Percentiles rank a stretch among this genome's conserved stretches.
Evolutionary conservation across 495 filamentous ascomycete genomes (phyloP).

Genomic region (Xylaria venustula): DNA sequence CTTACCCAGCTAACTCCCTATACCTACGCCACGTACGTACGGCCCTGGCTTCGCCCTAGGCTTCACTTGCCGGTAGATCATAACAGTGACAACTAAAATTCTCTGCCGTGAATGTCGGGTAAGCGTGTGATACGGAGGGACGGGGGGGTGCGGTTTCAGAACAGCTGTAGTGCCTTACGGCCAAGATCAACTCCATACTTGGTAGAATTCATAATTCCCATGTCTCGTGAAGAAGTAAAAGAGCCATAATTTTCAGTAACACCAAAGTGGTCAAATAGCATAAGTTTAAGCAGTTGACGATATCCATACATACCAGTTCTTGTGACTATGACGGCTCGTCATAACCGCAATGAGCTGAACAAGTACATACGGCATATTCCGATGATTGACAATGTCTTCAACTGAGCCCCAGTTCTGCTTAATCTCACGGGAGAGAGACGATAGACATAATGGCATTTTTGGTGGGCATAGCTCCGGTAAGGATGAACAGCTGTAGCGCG

Average conservation of each 20-base stretch:
- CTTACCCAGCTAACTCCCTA: no score
- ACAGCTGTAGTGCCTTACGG: background rate
- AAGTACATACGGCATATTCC: constrained; percentile 1
- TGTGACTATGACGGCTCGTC: background rate
- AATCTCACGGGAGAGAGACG: background rate
- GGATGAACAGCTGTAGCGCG: background rate
- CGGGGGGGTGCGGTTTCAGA: background rate
- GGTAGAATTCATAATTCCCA: background rate
- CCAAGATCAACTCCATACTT: background rate
- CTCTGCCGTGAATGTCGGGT: background rate
- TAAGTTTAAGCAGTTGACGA: no score
- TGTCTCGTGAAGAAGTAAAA: background rate
- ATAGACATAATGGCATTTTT: background rate
- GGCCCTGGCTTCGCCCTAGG: background rate
- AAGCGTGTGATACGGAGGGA: background rate
- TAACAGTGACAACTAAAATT: background rate
- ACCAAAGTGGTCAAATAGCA: no score
- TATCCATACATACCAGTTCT: background rate
- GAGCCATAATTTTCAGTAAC: background rate
- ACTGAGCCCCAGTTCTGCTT: background rate
- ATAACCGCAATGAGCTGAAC: background rate
- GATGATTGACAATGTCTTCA: background rate
- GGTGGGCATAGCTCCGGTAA: background rate
- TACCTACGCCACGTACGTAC: background rate
- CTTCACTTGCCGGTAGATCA: constrained; percentile 6